Conservation (phyloP, 139 green algal genomes). For the Protoeuglena noctilucae region DNA sequence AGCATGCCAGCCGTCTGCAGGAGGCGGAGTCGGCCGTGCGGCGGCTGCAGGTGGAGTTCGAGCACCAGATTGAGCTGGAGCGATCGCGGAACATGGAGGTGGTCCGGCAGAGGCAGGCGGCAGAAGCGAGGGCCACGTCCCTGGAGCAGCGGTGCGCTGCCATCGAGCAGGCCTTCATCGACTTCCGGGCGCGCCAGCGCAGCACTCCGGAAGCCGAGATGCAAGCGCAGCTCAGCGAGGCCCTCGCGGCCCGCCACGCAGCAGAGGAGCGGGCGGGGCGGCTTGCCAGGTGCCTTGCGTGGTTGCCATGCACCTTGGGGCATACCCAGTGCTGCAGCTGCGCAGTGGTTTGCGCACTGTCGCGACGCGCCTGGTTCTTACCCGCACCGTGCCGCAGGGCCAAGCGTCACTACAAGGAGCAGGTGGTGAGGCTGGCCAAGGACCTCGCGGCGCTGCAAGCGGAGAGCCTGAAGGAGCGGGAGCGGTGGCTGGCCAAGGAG, state of each 20-base stretch:
- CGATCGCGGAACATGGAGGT: slow-evolving; percentile 20
- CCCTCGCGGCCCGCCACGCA: slow-evolving; percentile 8
- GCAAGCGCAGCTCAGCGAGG: slow-evolving; percentile 21
- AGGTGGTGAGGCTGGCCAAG: slow-evolving; percentile 24
- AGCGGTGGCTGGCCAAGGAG: neutral
- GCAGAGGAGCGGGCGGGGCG: slow-evolving; percentile 10
- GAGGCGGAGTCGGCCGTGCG: slow-evolving; percentile 21
- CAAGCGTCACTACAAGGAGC: slow-evolving; percentile 29
- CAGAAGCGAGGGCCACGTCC: slow-evolving; percentile 15
- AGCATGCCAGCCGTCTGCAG: slow-evolving; percentile 19
- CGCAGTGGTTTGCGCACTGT: too few species aligned
- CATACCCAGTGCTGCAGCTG: too few species aligned
- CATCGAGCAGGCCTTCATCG: slow-evolving; percentile 25
- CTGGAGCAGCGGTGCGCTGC: neutral
- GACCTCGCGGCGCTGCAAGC: slow-evolving; percentile 21
- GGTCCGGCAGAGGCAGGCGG: slow-evolving; percentile 18
- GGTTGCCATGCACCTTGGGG: too few species aligned
- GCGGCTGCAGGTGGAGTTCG: slow-evolving; percentile 32
- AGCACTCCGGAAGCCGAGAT: slow-evolving; percentile 24
- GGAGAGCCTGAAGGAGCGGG: slow-evolving; percentile 17
- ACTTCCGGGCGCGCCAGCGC: slow-evolving; percentile 6
- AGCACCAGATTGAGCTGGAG: slow-evolving; percentile 52
- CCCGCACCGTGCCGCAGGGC: slow-evolving; percentile 13
- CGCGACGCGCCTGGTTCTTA: too few species aligned
- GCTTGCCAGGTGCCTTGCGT: too few species aligned